Evolutionary conservation across 805 yeast species (phyloP).

Genomic region (Starmerella khaoyaiensis): DNA sequence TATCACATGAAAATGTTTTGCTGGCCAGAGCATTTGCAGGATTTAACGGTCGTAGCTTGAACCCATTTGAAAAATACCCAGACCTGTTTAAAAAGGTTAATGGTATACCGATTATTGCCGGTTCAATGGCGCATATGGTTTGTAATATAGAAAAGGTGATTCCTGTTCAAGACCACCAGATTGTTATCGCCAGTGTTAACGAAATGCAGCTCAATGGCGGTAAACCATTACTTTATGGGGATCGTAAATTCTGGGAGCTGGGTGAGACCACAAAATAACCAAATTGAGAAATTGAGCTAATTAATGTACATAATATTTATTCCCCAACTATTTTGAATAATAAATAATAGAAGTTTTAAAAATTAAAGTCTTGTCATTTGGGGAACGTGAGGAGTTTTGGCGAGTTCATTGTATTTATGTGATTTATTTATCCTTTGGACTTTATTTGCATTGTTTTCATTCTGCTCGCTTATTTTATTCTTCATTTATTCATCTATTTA

Average conservation of each 20-base stretch:
- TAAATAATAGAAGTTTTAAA: no score
- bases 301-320: not conserved
- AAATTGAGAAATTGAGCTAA: not conserved
- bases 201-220: constrained; percentile 5
- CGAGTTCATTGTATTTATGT: no score
- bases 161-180: constrained; percentile 72
- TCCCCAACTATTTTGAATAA: not conserved
- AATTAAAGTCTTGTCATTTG: no score
- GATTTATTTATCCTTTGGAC: no score
- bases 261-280: constrained; percentile 4
- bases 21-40: constrained; percentile 58
- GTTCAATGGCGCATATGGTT: constrained; percentile 22
- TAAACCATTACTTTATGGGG: constrained; percentile 14
- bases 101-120: constrained; percentile 23
- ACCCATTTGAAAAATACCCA: constrained; percentile 26
- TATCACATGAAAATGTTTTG: constrained; percentile 40
- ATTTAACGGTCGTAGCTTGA: constrained; percentile 28
- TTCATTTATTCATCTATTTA: no score
- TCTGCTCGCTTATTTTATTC: no score
- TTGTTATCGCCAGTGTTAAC: constrained; percentile 73
- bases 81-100: constrained; percentile 12
- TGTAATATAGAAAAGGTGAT: constrained; percentile 22
- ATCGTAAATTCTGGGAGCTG: constrained; percentile 14
- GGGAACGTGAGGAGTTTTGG: no score
- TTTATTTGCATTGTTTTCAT: no score